Base-by-base conservation (phyloP, 768 basidiomycete genomes). In the Tulasnella sp. region DNA sequence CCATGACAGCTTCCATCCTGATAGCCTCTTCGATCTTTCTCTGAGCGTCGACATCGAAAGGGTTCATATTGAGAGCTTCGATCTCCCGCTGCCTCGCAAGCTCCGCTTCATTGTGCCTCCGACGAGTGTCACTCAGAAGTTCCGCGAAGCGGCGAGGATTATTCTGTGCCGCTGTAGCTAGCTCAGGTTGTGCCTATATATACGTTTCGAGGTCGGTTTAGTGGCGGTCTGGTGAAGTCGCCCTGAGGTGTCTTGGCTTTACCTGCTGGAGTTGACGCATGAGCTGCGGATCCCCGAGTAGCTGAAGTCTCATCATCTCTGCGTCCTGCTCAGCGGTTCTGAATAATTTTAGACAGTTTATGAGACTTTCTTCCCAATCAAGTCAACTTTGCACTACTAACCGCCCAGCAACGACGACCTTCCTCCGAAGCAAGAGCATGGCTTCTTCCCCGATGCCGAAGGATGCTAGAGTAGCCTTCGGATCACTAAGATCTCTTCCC, bases 21-120 rank as follows among this genome's bases (percentile, higher is more conserved):
- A 99, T 98, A 5, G 89, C 88, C 77, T 98, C 97, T 80, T 96
- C 97, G 71, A 99, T 99, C 83, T 85, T 89, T 73, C 83, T 84
- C 81, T 98, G 97, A 0, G 95, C 94, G 78, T 98, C 95, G 1
- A 97, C 81, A 77, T 97, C 89, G 80, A 86, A 98, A 1, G 96
- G 95, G 80, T 98, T 89, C 0, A 90, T 89, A 76, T 96, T 91
- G 74, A 98, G 84, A 17, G 82, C 80, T 75, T 83, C 84, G 63
- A 90, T 86, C 78, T 89, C 89, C 42, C 83, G 86, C 74, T 88
- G 86, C 22, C 83, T 84, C 41, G 82, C 83, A 35, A 87, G 69
- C 74, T 92, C 89, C 0, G 83, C 81, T 16, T 84, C 80, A 26
- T 81, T 74, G 32, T 88, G 86, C 36, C 86, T 84, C 62, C 85